Conservation (phyloP, 1,284 basidiomycete genomes). For the Marasmius oreades region DNA sequence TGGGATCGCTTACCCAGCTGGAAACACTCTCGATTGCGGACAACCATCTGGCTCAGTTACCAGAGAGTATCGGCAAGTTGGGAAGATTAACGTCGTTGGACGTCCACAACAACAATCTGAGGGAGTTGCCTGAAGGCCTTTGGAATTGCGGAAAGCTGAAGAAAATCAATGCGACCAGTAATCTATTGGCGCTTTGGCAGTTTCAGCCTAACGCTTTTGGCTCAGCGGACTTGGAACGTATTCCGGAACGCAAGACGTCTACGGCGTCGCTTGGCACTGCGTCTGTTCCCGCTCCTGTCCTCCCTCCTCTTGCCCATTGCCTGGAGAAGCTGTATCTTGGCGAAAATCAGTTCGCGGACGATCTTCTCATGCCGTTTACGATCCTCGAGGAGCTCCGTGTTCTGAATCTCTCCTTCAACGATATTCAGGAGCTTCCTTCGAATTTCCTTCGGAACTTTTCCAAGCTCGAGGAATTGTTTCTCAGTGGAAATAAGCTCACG, state of each 20-base stretch:
- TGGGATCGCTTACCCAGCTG: conserved; percentile 74
- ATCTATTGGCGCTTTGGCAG: conserved; percentile 76
- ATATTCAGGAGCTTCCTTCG: conserved; percentile 86
- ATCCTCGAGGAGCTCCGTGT: conserved; percentile 76
- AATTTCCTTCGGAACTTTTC: conserved; percentile 71
- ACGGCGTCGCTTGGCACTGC: conserved; percentile 28
- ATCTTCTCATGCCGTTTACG: conserved; percentile 73
- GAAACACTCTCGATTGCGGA: conserved; percentile 83
- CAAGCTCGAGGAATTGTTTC: conserved; percentile 82
- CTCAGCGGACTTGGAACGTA: conserved; percentile 3
- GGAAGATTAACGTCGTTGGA: conserved; percentile 78
- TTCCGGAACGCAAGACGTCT: conserved; percentile 43
- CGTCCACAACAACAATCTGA: conserved; percentile 90
- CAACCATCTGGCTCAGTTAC: conserved; percentile 82
- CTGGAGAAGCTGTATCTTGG: conserved; percentile 82
- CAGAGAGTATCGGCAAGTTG: conserved; percentile 75
- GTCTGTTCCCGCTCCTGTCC: conserved; percentile 25
- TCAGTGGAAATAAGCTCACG: conserved; percentile 92
- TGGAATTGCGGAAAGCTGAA: conserved; percentile 84
- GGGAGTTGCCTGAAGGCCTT: conserved; percentile 70
- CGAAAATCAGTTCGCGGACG: conserved; percentile 88
- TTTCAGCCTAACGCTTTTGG: conserved; percentile 44
- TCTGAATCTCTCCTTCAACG: conserved; percentile 95
- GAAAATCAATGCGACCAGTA: conserved; percentile 87
- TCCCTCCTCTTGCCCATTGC: conserved; percentile 67